These are phyloP conservation scores for Aspergillus unguis DNA, from an alignment of 2,329 filamentous ascomycete genomes.

Conservation along the genomic window DNA sequence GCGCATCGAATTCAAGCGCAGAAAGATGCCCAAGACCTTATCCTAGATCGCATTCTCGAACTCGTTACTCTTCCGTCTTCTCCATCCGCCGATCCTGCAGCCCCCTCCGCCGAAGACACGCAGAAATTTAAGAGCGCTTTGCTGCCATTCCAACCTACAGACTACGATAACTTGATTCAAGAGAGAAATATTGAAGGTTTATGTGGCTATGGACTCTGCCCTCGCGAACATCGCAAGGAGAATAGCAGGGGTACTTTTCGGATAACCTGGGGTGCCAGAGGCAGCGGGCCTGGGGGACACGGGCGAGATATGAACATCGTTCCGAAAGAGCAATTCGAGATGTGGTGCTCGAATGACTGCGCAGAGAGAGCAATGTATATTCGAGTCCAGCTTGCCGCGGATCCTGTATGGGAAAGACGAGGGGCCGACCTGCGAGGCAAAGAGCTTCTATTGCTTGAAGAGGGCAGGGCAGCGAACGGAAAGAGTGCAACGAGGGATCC, in stretches of 20 bases:
- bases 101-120: conserved; percentile 59
- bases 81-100: conserved; percentile 49
- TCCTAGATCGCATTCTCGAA: conserved; percentile 67
- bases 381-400: conserved; percentile 81
- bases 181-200: conserved; percentile 80
- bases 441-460: conserved; percentile 63
- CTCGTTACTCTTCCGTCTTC: conserved; percentile 63
- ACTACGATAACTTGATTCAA: conserved; percentile 83
- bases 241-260: conserved; percentile 63
- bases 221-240: conserved; percentile 57
- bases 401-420: conserved; percentile 78
- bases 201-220: conserved; percentile 83
- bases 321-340: conserved; percentile 67
- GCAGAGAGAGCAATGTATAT: conserved; percentile 77
- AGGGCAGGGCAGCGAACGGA: conserved; percentile 43
- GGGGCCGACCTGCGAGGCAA: conserved; percentile 48
- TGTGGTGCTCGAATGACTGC: conserved; percentile 82
- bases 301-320: conserved; percentile 64
- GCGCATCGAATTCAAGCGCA: conserved; percentile 77
- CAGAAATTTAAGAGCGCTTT: conserved; percentile 64
- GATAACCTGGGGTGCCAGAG: conserved; percentile 57
- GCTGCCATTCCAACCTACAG: conserved; percentile 73
- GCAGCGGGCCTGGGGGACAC: conserved; percentile 42
- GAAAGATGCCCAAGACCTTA: conserved; percentile 71
- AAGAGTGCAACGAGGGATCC: conserved; percentile 20